phyloP scores from a whole-genome alignment of 306 rosid species.

The Cicer chorassanicum region DNA sequence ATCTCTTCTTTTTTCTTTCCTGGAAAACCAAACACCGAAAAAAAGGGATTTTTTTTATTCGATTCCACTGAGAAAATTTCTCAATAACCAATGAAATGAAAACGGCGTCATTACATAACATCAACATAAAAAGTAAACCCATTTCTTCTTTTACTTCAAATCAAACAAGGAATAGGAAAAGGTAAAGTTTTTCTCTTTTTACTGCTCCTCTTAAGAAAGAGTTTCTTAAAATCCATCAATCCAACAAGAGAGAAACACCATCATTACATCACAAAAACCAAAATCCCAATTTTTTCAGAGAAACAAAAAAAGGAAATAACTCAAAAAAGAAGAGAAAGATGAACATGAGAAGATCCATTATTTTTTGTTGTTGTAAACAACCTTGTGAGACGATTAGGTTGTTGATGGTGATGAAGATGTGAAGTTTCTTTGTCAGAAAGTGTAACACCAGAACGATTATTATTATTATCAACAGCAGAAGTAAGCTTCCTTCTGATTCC shows the following conservation, averaged over 20 bases:
- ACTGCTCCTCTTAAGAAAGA: not conserved
- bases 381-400: conserved; percentile 71
- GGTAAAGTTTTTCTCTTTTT: not conserved
- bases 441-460: conserved; percentile 55
- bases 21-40: not conserved
- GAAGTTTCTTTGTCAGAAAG: conserved; percentile 58
- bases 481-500: conserved; percentile 61
- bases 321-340: not conserved
- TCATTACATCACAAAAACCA: conserved; percentile 26
- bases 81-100: not conserved
- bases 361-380: conserved; percentile 31
- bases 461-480: conserved; percentile 47
- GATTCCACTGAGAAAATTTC: not conserved
- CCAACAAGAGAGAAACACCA: not conserved
- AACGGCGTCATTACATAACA: not conserved
- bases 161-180: not conserved
- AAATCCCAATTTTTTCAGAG: conserved; percentile 6
- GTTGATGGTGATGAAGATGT: conserved; percentile 52
- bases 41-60: not conserved
- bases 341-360: conserved; percentile 2
- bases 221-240: not conserved
- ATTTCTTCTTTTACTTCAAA: not conserved
- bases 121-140: not conserved
- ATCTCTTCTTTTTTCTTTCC: not conserved
- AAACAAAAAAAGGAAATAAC: not conserved